Evolutionary conservation across 805 yeast species (phyloP).

Genomic region (Teunomyces cretensis): DNA sequence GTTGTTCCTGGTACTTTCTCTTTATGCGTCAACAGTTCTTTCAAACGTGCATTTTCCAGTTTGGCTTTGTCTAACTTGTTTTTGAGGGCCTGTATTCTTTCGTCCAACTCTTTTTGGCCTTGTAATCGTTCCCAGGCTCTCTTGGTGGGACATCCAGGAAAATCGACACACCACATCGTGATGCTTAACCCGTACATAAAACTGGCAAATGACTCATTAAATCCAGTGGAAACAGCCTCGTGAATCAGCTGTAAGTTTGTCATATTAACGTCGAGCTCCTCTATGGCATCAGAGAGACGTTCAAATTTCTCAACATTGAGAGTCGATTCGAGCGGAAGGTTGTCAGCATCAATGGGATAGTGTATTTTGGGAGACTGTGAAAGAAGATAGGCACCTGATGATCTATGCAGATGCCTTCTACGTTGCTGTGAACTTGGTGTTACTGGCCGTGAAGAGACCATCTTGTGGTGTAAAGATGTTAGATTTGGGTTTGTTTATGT

Average conservation of each 20-base stretch:
- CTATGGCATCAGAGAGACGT: slow-evolving; percentile 48
- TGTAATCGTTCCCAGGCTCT: slow-evolving; percentile 32
- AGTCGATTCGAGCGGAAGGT: slow-evolving; percentile 43
- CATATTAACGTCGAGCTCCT: slow-evolving; percentile 59
- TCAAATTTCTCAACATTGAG: slow-evolving; percentile 41
- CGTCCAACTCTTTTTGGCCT: slow-evolving; percentile 19
- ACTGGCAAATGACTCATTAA: slow-evolving; percentile 78
- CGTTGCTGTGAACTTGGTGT: slow-evolving; percentile 20
- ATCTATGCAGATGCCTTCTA: slow-evolving; percentile 19
- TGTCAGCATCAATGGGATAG: slow-evolving; percentile 40
- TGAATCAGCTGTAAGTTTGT: slow-evolving; percentile 58
- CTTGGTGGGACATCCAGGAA: slow-evolving; percentile 43
- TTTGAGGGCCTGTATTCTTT: slow-evolving; percentile 20
- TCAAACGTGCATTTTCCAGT: slow-evolving; percentile 24
- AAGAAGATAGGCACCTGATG: slow-evolving; percentile 6
- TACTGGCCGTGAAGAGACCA: slow-evolving; percentile 21
- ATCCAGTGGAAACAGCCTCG: slow-evolving; percentile 53
- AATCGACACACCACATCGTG: slow-evolving; percentile 87
- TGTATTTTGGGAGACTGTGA: slow-evolving; percentile 46
- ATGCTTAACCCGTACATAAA: slow-evolving; percentile 77
- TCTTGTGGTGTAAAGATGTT: not conserved
- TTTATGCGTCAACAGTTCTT: slow-evolving; percentile 15
- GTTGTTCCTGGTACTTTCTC: not conserved
- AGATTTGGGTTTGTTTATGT: not conserved
- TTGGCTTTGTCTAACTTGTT: slow-evolving; percentile 19